These are phyloP conservation scores for Candida broadrunensis DNA, from an alignment of 805 yeast genomes.

Conservation along the genomic window DNA sequence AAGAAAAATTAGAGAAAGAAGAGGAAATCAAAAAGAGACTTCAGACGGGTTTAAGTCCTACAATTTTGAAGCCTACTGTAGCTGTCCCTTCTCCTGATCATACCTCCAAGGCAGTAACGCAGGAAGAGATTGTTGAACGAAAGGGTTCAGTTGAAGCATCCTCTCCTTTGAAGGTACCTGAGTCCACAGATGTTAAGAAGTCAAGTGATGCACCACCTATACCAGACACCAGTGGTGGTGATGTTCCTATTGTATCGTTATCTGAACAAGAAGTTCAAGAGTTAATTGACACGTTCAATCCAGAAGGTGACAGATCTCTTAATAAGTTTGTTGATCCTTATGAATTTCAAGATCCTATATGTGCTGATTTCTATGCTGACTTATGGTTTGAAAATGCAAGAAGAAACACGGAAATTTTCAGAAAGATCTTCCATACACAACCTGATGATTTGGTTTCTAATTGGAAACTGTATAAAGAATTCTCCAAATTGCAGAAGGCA, in stretches of 20 bases:
- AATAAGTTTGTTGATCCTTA: slow-evolving; percentile 77
- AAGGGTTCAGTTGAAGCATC: neutral
- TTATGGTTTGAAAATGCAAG: slow-evolving; percentile 81
- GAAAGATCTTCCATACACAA: slow-evolving; percentile 87
- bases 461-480: slow-evolving; percentile 86
- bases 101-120: neutral
- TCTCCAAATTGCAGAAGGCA: slow-evolving; percentile 55
- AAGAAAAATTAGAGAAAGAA: slow-evolving; percentile 38
- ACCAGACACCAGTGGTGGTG: neutral
- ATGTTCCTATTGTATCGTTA: slow-evolving; percentile 41
- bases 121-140: neutral
- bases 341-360: slow-evolving; percentile 82
- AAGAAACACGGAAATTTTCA: slow-evolving; percentile 75
- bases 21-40: slow-evolving; percentile 36
- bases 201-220: neutral
- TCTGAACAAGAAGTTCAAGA: slow-evolving; percentile 42
- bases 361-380: slow-evolving; percentile 79
- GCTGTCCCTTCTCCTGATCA: neutral
- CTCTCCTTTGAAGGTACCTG: neutral
- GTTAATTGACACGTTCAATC: slow-evolving; percentile 33
- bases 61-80: slow-evolving; percentile 2
- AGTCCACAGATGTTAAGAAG: neutral
- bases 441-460: slow-evolving; percentile 90
- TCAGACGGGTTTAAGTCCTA: slow-evolving; percentile 24
- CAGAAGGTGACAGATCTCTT: slow-evolving; percentile 32